Evolutionary conservation across 768 basidiomycete genomes (phyloP).

Genomic region (Rhodotorula babjevae): DNA sequence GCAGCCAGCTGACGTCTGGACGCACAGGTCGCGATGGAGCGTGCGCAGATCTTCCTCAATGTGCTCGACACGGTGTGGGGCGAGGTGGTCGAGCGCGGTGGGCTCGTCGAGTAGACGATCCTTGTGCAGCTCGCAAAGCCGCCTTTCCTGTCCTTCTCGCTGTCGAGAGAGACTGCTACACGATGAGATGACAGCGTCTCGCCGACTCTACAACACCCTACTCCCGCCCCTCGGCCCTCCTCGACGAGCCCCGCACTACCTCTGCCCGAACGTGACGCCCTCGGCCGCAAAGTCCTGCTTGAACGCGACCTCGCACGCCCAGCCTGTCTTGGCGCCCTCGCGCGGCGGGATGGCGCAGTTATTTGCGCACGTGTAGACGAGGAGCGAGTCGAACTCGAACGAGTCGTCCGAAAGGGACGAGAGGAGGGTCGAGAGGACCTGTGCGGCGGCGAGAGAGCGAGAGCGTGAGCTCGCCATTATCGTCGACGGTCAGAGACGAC

Average conservation of each 20-base stretch:
- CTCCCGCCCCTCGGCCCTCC: too few species aligned
- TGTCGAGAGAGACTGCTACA: too few species aligned
- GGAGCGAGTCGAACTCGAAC: conserved; percentile 37
- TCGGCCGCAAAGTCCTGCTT: conserved; percentile 33
- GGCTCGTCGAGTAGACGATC: not conserved
- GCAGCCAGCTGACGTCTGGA: too few species aligned
- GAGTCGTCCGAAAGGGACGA: conserved; percentile 32
- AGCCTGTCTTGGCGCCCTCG: conserved; percentile 20
- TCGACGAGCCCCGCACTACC: not conserved
- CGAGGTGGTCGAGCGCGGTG: conserved; percentile 1
- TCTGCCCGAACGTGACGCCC: conserved; percentile 34
- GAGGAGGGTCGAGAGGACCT: conserved; percentile 40
- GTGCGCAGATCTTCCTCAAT: conserved; percentile 14
- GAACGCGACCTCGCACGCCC: conserved; percentile 33
- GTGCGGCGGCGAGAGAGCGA: not conserved
- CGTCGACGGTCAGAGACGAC: too few species aligned
- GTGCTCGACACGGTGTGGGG: conserved; percentile 11
- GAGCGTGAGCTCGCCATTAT: rapidly evolving
- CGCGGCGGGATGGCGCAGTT: conserved; percentile 28
- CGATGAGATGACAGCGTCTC: too few species aligned
- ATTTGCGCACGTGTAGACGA: conserved; percentile 38
- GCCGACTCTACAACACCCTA: too few species aligned
- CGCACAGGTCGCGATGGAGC: conserved; percentile 15
- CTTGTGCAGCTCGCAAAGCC: not conserved
- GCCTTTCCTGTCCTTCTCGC: too few species aligned